Evolutionary conservation across 768 basidiomycete genomes (phyloP).

Genomic region (Lactifluus pinguis): DNA sequence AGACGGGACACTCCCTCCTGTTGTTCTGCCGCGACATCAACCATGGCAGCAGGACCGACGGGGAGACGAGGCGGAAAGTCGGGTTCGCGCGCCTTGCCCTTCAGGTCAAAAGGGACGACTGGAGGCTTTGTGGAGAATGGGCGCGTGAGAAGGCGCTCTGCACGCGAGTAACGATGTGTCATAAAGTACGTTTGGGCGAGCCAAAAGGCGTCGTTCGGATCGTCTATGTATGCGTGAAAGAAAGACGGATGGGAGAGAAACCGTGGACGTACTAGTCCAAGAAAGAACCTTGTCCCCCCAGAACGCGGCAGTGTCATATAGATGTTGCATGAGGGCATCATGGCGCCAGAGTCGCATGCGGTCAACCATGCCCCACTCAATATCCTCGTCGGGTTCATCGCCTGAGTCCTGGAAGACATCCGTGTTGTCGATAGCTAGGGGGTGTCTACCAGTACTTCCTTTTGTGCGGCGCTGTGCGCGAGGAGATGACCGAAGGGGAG

Average conservation of each 20-base stretch:
- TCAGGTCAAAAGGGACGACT: conserved; percentile 33
- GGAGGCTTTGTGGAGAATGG: conserved; percentile 58
- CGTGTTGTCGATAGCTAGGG: conserved; percentile 67
- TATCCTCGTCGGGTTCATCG: conserved; percentile 47
- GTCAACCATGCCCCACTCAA: conserved; percentile 84
- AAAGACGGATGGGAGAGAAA: neutral
- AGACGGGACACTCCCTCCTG: conserved; percentile 64
- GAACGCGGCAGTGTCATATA: conserved; percentile 94
- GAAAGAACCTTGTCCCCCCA: conserved; percentile 97
- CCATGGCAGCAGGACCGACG: conserved; percentile 61
- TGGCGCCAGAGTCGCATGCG: conserved; percentile 96
- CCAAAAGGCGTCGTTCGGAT: conserved; percentile 99
- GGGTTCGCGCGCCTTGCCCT: conserved; percentile 42
- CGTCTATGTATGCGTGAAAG: conserved; percentile 40
- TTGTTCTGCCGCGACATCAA: conserved; percentile 56
- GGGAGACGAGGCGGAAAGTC: conserved; percentile 46
- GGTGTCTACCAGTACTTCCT: conserved; percentile 45
- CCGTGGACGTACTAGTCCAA: conserved; percentile 70
- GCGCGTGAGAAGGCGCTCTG: conserved; percentile 83
- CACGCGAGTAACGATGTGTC: conserved; percentile 90
- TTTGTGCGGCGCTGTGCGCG: conserved; percentile 47
- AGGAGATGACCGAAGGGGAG: conserved; percentile 62
- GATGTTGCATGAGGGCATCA: conserved; percentile 96
- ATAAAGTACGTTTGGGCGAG: conserved; percentile 96
- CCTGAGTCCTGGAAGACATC: conserved; percentile 68